Evolutionary conservation across 116 monocot species (phyloP).

Genomic region (Cymodocea nodosa): DNA sequence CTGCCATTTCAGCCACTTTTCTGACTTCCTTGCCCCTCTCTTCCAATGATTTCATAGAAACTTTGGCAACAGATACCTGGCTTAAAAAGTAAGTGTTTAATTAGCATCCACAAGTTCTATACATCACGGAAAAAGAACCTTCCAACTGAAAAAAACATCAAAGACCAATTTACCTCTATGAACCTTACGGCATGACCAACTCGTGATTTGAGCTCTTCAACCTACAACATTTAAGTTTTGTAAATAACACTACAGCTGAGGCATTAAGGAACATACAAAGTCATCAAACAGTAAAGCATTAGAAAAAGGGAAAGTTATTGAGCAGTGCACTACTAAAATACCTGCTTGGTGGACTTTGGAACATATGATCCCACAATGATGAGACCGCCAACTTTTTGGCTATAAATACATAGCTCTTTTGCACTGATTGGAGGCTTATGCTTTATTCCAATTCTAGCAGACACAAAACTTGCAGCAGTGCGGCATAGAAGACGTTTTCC

Average conservation of each 20-base stretch:
- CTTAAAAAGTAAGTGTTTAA: neutral
- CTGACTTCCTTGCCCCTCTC: conserved; percentile 67
- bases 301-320: neutral
- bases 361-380: conserved; percentile 98
- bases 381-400: conserved; percentile 56
- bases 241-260: neutral
- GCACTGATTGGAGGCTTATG: conserved; percentile 56
- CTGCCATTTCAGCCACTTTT: conserved; percentile 54
- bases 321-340: neutral
- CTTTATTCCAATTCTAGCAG: conserved; percentile 84
- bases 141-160: neutral
- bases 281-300: too few relatives aligned
- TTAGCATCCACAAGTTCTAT: neutral
- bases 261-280: neutral
- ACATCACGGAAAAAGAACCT: too few relatives aligned
- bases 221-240: conserved; percentile 20
- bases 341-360: conserved; percentile 97
- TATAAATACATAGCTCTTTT: conserved; percentile 36
- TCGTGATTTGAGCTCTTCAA: conserved; percentile 63
- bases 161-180: conserved; percentile 55
- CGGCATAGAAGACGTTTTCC: conserved; percentile 82
- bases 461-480: conserved; percentile 97
- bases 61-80: conserved; percentile 77
- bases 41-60: conserved; percentile 64
- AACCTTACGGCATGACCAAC: conserved; percentile 40